Percentiles rank a stretch among this genome's conserved stretches.
Evolutionary conservation across 257 asterid species (phyloP).

Genomic region (Solanum piurae): DNA sequence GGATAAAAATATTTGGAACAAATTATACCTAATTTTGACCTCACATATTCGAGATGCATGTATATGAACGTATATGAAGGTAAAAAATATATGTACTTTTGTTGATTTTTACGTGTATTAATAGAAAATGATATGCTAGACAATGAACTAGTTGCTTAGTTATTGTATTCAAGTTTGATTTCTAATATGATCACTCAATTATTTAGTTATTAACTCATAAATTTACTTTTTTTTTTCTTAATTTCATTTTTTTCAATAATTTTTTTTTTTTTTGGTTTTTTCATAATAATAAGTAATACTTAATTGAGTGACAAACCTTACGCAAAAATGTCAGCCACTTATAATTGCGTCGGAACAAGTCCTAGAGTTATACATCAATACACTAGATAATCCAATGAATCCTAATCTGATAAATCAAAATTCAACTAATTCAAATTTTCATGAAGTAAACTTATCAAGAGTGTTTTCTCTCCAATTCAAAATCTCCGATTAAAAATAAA

Average conservation of each 20-base stretch:
- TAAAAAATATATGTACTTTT: fast-evolving
- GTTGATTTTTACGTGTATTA: no score
- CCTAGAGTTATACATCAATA: no score
- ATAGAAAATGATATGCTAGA: neutral
- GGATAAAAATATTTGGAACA: no score
- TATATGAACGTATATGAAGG: fast-evolving
- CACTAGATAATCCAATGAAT: no score
- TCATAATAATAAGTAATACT: neutral
- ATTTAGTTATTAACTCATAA: no score
- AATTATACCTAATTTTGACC: no score
- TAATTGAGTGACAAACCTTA: neutral
- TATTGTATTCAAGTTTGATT: no score
- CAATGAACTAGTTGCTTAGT: neutral
- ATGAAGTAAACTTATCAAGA: fast-evolving
- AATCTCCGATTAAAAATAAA: neutral
- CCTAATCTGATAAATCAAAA: neutral
- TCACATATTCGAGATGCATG: neutral
- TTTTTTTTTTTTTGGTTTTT: no score
- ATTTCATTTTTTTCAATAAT: neutral
- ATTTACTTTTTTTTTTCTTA: no score
- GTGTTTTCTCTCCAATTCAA: neutral
- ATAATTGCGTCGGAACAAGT: no score
- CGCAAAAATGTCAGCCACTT: no score
- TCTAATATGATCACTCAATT: no score
- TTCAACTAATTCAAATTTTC: neutral